Evolutionary conservation across 2,329 filamentous ascomycete genomes (phyloP).

Genomic region (Pseudocercospora eumusae): DNA sequence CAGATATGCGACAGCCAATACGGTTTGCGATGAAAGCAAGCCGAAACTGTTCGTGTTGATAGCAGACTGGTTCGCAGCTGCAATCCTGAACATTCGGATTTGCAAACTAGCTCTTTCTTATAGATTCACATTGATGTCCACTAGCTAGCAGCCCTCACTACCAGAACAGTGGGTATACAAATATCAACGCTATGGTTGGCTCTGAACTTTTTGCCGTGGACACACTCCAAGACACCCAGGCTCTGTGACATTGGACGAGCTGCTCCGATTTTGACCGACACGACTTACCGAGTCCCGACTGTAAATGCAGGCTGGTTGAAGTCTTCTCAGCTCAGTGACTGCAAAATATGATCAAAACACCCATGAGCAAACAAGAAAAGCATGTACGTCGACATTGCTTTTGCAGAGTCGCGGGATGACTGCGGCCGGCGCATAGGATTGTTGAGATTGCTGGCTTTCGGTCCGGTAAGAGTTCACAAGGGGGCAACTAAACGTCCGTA

Average conservation of each 20-base stretch:
- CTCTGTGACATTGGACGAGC: neutral
- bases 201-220: neutral
- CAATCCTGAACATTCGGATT: neutral
- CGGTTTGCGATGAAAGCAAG: neutral
- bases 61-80: neutral
- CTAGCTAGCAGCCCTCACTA: neutral
- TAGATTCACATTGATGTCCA: neutral
- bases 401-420: neutral
- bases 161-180: neutral
- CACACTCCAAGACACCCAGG: neutral
- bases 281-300: neutral
- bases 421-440: neutral
- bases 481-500: neutral
- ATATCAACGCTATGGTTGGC: neutral
- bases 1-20: neutral
- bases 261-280: constrained; percentile 1
- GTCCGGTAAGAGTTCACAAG: neutral
- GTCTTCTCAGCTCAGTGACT: neutral
- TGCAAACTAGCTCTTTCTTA: neutral
- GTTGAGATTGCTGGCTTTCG: neutral
- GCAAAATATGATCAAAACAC: neutral
- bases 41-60: neutral
- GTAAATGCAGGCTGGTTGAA: neutral
- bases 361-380: neutral
- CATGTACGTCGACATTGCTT: neutral